A percentile compares a stretch with the other conserved stretches of the same genome.
phyloP scores from a whole-genome alignment of 805 yeast genomes.

The Candida quercuum region DNA sequence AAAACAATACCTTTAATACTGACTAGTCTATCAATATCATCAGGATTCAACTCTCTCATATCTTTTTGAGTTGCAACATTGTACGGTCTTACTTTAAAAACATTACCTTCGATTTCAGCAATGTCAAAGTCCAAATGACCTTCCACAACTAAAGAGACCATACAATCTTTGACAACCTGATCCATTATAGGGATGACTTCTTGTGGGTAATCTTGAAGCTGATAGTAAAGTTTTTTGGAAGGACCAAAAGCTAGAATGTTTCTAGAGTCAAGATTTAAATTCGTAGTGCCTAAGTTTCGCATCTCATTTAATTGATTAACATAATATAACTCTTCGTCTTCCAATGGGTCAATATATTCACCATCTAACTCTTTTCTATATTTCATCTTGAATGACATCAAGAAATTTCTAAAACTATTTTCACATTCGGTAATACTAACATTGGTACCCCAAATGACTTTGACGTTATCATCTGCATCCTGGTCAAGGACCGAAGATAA shows the following conservation, averaged over 20 bases:
- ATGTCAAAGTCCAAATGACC: slow-evolving; percentile 43
- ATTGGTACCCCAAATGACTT: slow-evolving; percentile 98
- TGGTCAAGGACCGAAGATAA: slow-evolving; percentile 18
- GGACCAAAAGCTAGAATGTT: slow-evolving; percentile 72
- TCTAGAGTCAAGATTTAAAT: slow-evolving; percentile 77
- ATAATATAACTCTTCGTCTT: slow-evolving; percentile 72
- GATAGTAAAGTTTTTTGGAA: slow-evolving; percentile 76
- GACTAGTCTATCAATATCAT: slow-evolving; percentile 90
- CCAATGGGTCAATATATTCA: slow-evolving; percentile 33
- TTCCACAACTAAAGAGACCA: slow-evolving; percentile 68
- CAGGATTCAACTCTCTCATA: slow-evolving; percentile 90
- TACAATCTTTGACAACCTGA: slow-evolving; percentile 85
- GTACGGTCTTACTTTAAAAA: slow-evolving; percentile 86
- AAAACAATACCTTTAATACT: slow-evolving; percentile 86
- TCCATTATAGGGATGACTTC: slow-evolving; percentile 98
- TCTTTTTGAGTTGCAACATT: slow-evolving; percentile 71
- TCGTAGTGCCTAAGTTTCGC: slow-evolving; percentile 74
- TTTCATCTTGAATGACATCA: slow-evolving; percentile 77
- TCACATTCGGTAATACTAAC: slow-evolving; percentile 88
- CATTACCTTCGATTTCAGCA: slow-evolving; percentile 68
- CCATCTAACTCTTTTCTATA: slow-evolving; percentile 52
- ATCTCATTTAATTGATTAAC: slow-evolving; percentile 67
- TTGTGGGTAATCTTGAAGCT: slow-evolving; percentile 88
- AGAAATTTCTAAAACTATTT: slow-evolving; percentile 71
- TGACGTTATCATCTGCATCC: slow-evolving; percentile 62